These are phyloP conservation scores for Bruguiera gymnorhiza DNA, from an alignment of 345 rosid species.

Conservation along the genomic window DNA sequence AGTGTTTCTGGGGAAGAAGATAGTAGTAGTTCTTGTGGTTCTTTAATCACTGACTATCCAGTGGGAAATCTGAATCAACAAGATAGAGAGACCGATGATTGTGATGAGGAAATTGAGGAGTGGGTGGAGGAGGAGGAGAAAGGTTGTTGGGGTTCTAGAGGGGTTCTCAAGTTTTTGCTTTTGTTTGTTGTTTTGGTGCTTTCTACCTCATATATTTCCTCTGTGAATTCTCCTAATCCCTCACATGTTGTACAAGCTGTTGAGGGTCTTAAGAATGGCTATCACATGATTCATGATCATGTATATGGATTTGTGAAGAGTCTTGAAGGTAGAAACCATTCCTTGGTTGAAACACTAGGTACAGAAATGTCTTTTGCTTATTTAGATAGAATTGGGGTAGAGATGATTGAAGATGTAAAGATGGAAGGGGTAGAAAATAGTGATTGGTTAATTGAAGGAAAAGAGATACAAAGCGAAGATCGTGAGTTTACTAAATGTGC, in stretches of 20 bases:
- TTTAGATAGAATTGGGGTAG: constrained; percentile 1
- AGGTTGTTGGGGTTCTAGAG: constrained; percentile 26
- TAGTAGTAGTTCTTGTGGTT: constrained; percentile 2
- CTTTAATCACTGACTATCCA: constrained; percentile 9
- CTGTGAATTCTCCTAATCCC: constrained; percentile 31
- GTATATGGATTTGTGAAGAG: constrained; percentile 10
- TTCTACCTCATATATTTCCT: constrained; percentile 30
- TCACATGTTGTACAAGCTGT: constrained; percentile 12
- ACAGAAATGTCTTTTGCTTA: background rate
- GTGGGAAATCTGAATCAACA: constrained; percentile 6
- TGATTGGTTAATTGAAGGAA: background rate
- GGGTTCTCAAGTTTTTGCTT: constrained; percentile 23
- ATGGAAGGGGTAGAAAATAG: background rate
- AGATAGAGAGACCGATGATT: constrained; percentile 15
- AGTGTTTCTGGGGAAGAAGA: constrained; percentile 9
- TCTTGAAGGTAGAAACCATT: constrained; percentile 7
- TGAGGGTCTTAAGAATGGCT: constrained; percentile 18
- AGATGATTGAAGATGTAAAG: constrained; percentile 7
- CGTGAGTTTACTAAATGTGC: background rate
- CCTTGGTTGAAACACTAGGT: constrained; percentile 1
- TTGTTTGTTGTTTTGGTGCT: constrained; percentile 30
- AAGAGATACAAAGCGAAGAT: background rate
- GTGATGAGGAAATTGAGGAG: constrained; percentile 26
- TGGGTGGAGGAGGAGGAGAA: constrained; percentile 22
- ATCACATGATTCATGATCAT: constrained; percentile 20